Evolutionary conservation across 371 early-diverging fungal species (phyloP).

Genomic region (Mortierella sp.): DNA sequence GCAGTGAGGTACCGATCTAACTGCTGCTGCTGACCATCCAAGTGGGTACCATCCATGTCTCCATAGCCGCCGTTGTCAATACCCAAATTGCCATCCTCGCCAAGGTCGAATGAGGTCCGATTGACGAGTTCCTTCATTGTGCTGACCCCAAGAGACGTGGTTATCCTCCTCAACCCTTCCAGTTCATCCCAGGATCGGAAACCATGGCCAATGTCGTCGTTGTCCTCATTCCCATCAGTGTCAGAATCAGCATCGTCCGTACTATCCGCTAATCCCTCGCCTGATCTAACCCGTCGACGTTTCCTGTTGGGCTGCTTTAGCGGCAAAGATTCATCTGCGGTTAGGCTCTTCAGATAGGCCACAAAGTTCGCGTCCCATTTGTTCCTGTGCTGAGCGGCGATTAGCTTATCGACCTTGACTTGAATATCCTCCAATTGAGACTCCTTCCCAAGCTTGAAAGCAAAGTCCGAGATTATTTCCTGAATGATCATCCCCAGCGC

Average conservation of each 20-base stretch:
- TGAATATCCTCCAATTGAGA: constrained; percentile 34
- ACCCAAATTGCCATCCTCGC: background rate
- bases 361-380: background rate
- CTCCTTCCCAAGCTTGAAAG: constrained; percentile 34
- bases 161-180: background rate
- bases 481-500: constrained; percentile 52
- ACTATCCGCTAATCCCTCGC: background rate
- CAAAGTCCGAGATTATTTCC: constrained; percentile 45
- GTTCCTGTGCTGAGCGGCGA: background rate
- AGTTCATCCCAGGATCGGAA: background rate
- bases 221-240: background rate
- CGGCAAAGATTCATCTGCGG: background rate
- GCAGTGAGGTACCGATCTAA: background rate
- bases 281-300: background rate
- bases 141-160: background rate
- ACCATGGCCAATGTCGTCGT: background rate
- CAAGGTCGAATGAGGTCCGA: background rate
- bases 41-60: background rate
- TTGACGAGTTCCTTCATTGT: constrained; percentile 5
- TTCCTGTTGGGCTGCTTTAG: background rate
- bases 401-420: constrained; percentile 25
- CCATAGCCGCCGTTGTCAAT: background rate
- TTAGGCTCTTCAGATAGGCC: background rate
- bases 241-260: background rate
- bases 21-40: background rate